Base-by-base conservation (phyloP, 139 green algal species). In the Chlorella sorokiniana region DNA sequence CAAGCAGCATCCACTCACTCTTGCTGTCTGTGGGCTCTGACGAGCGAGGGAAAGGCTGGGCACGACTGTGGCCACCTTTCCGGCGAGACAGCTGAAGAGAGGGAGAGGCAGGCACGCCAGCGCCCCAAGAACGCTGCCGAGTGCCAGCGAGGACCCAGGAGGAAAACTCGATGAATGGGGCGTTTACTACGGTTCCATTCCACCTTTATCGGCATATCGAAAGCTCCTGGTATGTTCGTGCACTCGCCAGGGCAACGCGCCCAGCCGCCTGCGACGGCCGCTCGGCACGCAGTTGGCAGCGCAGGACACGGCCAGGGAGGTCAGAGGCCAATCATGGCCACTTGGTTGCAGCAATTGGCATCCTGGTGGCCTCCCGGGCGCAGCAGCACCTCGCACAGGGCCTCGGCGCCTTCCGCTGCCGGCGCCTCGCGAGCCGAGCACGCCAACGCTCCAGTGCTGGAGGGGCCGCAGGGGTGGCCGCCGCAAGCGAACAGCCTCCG, bases 321-420 rank as follows among this genome's bases (percentile, higher is more conserved):
- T 25, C 56, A 65, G 56, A 16, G n/a, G 22, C 56, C 18, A 31
- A 10, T 22, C 56, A 65, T 31, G 56, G 29, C 23, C 69, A 76
- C 41, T 27, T 76, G 69, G 69, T 42, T 76, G 27, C 69, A 76
- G n/a, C 69, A 56, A 14, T 16, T 76, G 42, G 69, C 40, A 3
- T 41, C 69, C 9, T 76, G 69, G 69, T 76, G 69, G 69, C 42
- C 42, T 8, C 1, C 69, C 27, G 22, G 22, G 23, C 69, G 42
- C 7, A 10, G 6, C 6, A 23, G 22, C 10, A 25, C 23, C 16
- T 29, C 56, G 56, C 33, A 41, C 22, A 48, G 38, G 69, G 69
- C 69, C 16, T 27, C 69, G 69, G 69, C 69, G 10, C 56, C 56
- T 65, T 31, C 23, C 56, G 56, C 56, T 31, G 56, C 56, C n/a